These are phyloP conservation scores for Melocanna baccifera DNA, from an alignment of 176 grass and related monocot genomes.

Conservation along the genomic window DNA sequence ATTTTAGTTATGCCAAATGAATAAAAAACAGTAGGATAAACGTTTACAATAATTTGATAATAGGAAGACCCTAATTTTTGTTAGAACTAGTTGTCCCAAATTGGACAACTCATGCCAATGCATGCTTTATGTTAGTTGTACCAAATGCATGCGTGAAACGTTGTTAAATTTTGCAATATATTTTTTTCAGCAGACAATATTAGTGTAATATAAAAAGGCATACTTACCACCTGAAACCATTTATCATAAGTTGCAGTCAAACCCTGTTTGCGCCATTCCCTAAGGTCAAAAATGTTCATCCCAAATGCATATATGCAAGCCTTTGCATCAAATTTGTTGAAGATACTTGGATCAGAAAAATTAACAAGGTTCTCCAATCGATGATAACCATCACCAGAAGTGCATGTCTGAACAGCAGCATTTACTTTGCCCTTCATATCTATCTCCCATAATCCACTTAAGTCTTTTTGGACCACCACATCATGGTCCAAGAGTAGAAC, in stretches of 20 bases:
- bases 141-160: not conserved
- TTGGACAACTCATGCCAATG: not conserved
- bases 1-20: not conserved
- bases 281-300: constrained; percentile 83
- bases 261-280: constrained; percentile 62
- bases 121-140: not conserved
- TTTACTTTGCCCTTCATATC: constrained; percentile 72
- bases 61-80: not conserved
- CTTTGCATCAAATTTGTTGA: constrained; percentile 52
- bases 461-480: constrained; percentile 72
- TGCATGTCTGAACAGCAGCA: constrained; percentile 61
- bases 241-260: constrained; percentile 52
- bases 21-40: not conserved
- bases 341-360: constrained; percentile 58
- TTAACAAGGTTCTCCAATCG: constrained; percentile 63
- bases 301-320: constrained; percentile 72
- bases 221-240: constrained; percentile 69
- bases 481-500: constrained; percentile 91
- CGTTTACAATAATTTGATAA: not conserved
- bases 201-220: not conserved
- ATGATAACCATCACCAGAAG: constrained; percentile 26
- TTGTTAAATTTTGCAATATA: not conserved
- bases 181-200: not conserved
- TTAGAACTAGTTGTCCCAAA: not conserved
- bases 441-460: constrained; percentile 56